Evolutionary conservation across 768 basidiomycete species (phyloP), one percentile per base, ranked within the genome.

Genomic region (Gelatoporia subvermispora): DNA sequence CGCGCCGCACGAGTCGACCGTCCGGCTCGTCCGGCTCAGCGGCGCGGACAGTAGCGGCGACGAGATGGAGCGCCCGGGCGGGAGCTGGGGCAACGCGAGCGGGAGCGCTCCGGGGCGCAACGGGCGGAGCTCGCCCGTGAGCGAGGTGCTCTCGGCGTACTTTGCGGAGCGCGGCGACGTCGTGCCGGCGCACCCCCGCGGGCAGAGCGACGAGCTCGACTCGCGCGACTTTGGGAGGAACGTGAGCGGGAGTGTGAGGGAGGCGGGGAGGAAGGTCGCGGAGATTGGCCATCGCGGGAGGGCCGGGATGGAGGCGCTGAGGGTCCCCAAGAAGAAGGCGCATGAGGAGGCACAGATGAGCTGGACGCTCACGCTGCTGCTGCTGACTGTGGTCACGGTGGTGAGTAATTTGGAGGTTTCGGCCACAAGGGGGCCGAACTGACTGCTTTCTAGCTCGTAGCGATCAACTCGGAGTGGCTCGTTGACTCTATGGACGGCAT

Each of bases 401-500:
- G 86, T 88, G 57, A 60, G 79, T 69, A 13, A 16, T 21, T 35
- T 13, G 28, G 7, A 31, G n/a, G n/a, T n/a, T n/a, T n/a, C 21
- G 4, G n/a, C 36, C 11, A 17, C 16, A 18, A 3, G 1, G 1
- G 18, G 22, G 20, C 18, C 16, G 23, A 21, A 20, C 39, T 44
- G 13, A 48, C 52, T 40, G 7, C 8, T 7, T 28, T 37, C 16
- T 35, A 78, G 74, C 55, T 81, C 4, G 81, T 78, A 20, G 74
- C 81, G 10, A 62, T 86, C 49, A 83, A 75, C 5, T 84, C 85
- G 9, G 85, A 85, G 57, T 81, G 74, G 66, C 72, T 97, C 15
- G 92, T 97, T 8, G 82, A 80, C 60, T 83, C 87, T 8, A 90
- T 96, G 79, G 79, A 92, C 61, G 83, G 81, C 35, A 72, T 95